Percentiles rank a stretch among this genome's conserved stretches.
Conservation (phyloP, 176 grass and related monocot species). For the Ensete glaucum region DNA sequence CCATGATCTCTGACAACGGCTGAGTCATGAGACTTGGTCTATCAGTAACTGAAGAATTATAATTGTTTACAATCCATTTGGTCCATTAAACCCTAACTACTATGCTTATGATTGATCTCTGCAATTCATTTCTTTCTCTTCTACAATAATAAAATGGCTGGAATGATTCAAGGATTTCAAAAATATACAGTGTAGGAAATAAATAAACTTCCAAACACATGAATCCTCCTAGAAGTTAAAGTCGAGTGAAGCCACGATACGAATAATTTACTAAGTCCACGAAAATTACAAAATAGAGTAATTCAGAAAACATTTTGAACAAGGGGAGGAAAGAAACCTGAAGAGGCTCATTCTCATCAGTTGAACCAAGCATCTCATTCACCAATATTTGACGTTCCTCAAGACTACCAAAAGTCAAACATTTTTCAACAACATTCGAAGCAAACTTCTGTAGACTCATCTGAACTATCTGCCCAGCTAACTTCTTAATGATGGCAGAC, state of each 20-base stretch:
- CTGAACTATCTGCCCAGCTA: slow-evolving; percentile 91
- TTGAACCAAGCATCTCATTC: slow-evolving; percentile 89
- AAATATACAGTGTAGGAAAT: background rate
- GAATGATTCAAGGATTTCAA: background rate
- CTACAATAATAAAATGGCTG: background rate
- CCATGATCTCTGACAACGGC: too few relatives aligned
- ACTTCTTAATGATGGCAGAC: slow-evolving; percentile 69
- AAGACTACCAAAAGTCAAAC: slow-evolving; percentile 75
- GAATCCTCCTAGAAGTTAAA: background rate
- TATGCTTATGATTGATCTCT: too few relatives aligned
- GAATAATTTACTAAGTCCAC: background rate
- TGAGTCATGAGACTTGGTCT: too few relatives aligned
- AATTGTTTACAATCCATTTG: too few relatives aligned
- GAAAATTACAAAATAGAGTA: background rate
- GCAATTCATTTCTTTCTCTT: too few relatives aligned
- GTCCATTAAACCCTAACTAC: too few relatives aligned
- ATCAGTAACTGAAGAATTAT: too few relatives aligned
- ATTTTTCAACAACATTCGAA: slow-evolving; percentile 94
- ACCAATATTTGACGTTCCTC: slow-evolving; percentile 65
- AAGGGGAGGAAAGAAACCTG: slow-evolving; percentile 35
- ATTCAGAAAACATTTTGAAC: background rate
- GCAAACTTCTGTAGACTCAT: slow-evolving; percentile 99
- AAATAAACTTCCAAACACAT: background rate
- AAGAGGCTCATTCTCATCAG: slow-evolving; percentile 90
- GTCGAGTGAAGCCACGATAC: too few relatives aligned